Base-by-base conservation (phyloP, 805 yeast genomes). In the Nakazawaea wyomingensis region DNA sequence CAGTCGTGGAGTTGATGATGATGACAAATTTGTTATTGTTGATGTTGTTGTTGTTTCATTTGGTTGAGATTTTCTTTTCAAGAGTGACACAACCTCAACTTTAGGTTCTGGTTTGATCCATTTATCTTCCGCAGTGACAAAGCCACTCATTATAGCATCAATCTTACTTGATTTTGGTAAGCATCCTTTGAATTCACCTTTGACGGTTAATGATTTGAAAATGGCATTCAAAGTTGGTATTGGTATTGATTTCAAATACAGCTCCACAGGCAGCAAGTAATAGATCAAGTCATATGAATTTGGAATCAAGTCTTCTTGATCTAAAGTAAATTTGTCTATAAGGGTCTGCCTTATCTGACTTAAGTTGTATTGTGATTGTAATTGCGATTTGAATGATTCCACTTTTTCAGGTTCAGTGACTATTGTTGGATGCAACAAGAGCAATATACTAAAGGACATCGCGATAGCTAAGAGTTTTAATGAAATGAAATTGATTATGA, bases 81-180 rank as follows among this genome's bases (percentile, higher is more conserved):
- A 52, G 16, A 59, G 44, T 7, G 60, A 56, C 13, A 56, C 53
- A 7, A 53, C 42, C 9, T 50, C 57, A 1, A 51, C 13, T 13
- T 44, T 39, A 4, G 64, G 59, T 21, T 61, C 65, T 5, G 85
- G 83, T 56, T 74, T 80, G 10, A 65, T 51, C 89, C 90, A 85
- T 33, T 53, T 54, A 20, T 69, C 62, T 20, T 65, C 70, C 13
- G 49, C 53, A 5, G 70, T 63, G n/a, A 76, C 62, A 49, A 85
- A 82, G 0, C 90, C 91, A 26, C 72, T 69, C 68, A 81, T 70
- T 41, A 85, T 66, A 20, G 80, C 90, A 52, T 81, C 83, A 42
- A 86, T 57, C 37, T 65, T 66, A 49, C 66, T 78, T 47, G 69
- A 72, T 5, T 51, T 50, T 4, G 81, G 80, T 44, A 77, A 65